Conservation (phyloP, 768 basidiomycete species). For the Coprinellus micaceus region DNA sequence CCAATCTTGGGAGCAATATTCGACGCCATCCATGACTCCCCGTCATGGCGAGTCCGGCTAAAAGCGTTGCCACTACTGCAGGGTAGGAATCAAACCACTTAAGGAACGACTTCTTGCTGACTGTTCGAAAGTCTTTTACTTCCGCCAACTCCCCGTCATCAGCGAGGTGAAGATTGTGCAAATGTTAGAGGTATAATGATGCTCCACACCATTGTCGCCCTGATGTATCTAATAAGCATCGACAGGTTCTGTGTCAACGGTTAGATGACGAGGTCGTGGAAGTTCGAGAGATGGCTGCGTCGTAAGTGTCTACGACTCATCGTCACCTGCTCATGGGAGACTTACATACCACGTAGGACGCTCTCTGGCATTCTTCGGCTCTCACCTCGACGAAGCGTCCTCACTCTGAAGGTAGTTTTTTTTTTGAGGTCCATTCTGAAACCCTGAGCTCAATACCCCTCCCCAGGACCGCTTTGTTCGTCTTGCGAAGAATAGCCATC, state of each 20-base stretch:
- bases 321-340: not conserved
- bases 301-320: constrained; percentile 40
- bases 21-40: constrained; percentile 69
- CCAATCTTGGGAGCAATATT: constrained; percentile 71
- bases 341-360: constrained; percentile 40
- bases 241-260: constrained; percentile 72
- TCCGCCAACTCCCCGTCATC: constrained; percentile 82
- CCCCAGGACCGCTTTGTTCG: constrained; percentile 75
- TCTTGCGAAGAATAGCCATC: constrained; percentile 61
- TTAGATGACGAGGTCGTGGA: constrained; percentile 85
- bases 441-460: not conserved
- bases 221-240: no score
- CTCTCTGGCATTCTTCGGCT: constrained; percentile 80
- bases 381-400: constrained; percentile 72
- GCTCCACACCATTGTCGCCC: no score
- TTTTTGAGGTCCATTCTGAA: not conserved
- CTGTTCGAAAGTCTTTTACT: constrained; percentile 64
- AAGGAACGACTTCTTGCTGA: not conserved
- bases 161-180: constrained; percentile 70
- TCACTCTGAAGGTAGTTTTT: constrained; percentile 60
- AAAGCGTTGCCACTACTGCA: constrained; percentile 85
- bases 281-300: constrained; percentile 86
- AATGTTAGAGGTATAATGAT: constrained; percentile 79
- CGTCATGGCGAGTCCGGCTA: constrained; percentile 86
- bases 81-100: constrained; percentile 35